Evolutionary conservation across 805 yeast species (phyloP), one percentile per base, ranked within the genome.

Genomic region (Komagataella kurtzmanii): DNA sequence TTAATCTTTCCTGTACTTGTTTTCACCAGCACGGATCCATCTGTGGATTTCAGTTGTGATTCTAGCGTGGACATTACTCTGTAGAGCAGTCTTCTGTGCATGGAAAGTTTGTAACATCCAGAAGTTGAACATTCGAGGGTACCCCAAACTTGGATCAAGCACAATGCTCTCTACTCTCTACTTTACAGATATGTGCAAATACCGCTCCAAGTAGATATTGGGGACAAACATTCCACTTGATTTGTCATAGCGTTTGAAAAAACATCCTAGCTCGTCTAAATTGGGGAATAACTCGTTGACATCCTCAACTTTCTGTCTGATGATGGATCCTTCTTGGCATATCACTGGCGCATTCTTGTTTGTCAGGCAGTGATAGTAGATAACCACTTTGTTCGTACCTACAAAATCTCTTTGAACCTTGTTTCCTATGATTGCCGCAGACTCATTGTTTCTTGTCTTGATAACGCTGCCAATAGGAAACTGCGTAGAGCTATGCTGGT

Each of bases 1-100:
- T 72, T 75, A 3, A 63, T 60, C 52, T 71, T 67, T 0, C 81
- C 81, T 1, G 77, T 71, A 0, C 75, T 67, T 53, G 70, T 75
- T 43, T 66, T 63, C 3, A 75, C 77, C 2, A 66, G 54, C 2
- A 75, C 76, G 55, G 70, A 72, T 1, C 79, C 76, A 12, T 60
- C 61, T 50, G 50, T 10, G 7, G 24, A 17, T 46, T 50, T 23
- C 44, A 18, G 17, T 14, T n/a, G 24, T 10, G 24, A 19, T 21
- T 17, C 17, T 21, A 19, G 8, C 44, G 49, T 14, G 17, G 14
- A 19, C 21, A 12, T 17, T 14, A 14, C 17, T 44, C 10, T 43
- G 19, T 44, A 8, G 17, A 44, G 23, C 12, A n/a, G 18, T 8
- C 14, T 17, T n/a, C 24, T 21, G 36, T 17, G 23, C n/a, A 17